A percentile compares a stretch with the other conserved stretches of the same genome.
phyloP scores from a whole-genome alignment of 2,329 filamentous ascomycete genomes.

The Mycogone perniciosa region DNA sequence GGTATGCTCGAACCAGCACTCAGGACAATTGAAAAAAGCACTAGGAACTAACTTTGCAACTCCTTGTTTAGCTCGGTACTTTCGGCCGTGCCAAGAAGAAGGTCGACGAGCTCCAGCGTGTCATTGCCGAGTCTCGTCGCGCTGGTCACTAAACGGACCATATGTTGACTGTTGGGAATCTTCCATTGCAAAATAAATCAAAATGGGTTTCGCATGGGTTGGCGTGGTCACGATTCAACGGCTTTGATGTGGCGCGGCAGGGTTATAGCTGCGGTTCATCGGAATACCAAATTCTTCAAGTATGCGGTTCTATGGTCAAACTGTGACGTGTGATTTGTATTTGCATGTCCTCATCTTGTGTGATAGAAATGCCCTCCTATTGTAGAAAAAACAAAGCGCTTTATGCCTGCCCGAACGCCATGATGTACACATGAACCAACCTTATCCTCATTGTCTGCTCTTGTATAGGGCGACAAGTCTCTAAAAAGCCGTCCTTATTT shows the following conservation, averaged over 20 bases:
- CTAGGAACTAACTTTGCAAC: slow-evolving; percentile 19
- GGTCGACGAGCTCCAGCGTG: slow-evolving; percentile 97
- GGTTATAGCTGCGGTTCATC: slow-evolving; percentile 26
- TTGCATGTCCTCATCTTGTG: not conserved
- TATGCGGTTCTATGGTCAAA: slow-evolving; percentile 2
- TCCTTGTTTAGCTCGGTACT: slow-evolving; percentile 70
- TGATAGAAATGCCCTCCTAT: not conserved
- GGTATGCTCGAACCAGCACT: slow-evolving; percentile 49
- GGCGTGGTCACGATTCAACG: slow-evolving; percentile 32
- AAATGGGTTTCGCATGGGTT: slow-evolving; percentile 27
- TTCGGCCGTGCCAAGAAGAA: slow-evolving; percentile 99
- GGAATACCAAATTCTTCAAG: slow-evolving; percentile 27
- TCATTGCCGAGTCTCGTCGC: slow-evolving; percentile 91
- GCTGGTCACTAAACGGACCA: slow-evolving; percentile 46
- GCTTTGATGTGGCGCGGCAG: slow-evolving; percentile 21
- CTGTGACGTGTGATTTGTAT: not conserved
- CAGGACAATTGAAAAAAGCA: not conserved
- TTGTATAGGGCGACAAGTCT: not conserved
- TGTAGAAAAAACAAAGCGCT: not conserved
- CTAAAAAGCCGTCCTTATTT: slow-evolving; percentile 40
- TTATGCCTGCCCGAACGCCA: not conserved
- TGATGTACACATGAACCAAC: not conserved
- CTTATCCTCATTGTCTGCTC: not conserved
- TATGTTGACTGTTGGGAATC: not conserved
- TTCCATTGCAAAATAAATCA: not conserved